Evolutionary conservation across 768 basidiomycete species (phyloP).

Genomic region (Auricularia heimuer): DNA sequence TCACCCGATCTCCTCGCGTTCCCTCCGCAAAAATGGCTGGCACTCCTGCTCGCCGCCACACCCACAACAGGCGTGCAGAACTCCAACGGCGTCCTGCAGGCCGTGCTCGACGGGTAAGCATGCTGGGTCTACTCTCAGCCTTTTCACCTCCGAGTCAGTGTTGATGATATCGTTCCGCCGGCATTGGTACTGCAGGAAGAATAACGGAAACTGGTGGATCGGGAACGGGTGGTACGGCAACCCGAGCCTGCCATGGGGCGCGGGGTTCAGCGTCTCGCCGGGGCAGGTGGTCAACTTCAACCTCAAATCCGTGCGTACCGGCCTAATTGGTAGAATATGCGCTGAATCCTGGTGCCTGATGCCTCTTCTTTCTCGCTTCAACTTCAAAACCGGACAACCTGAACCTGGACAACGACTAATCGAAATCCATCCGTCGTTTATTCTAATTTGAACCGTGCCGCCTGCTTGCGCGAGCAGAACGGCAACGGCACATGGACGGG

Average conservation of each 20-base stretch:
- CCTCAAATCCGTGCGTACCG: background rate
- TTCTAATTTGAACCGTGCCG: too few species aligned
- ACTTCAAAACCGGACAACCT: too few species aligned
- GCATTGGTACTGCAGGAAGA: background rate
- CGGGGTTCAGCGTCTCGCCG: background rate
- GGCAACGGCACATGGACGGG: background rate
- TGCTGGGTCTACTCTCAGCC: too few species aligned
- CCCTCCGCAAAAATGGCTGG: too few species aligned
- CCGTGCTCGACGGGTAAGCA: background rate
- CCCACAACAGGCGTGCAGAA: background rate
- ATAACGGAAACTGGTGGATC: background rate
- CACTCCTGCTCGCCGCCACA: too few species aligned
- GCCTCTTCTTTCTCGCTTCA: too few species aligned
- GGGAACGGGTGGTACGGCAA: background rate
- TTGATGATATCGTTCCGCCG: too few species aligned
- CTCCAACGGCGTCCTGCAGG: background rate
- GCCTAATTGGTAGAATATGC: background rate
- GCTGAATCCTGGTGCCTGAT: too few species aligned
- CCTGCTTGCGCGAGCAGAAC: background rate
- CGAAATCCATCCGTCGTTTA: too few species aligned
- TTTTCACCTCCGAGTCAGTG: too few species aligned
- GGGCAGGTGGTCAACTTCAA: background rate
- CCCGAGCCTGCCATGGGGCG: background rate
- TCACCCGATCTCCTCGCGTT: too few species aligned
- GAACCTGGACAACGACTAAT: too few species aligned